Percentiles rank a stretch among this genome's conserved stretches.
Conservation (phyloP, 345 rosid species). For the Erucastrum elatum region DNA sequence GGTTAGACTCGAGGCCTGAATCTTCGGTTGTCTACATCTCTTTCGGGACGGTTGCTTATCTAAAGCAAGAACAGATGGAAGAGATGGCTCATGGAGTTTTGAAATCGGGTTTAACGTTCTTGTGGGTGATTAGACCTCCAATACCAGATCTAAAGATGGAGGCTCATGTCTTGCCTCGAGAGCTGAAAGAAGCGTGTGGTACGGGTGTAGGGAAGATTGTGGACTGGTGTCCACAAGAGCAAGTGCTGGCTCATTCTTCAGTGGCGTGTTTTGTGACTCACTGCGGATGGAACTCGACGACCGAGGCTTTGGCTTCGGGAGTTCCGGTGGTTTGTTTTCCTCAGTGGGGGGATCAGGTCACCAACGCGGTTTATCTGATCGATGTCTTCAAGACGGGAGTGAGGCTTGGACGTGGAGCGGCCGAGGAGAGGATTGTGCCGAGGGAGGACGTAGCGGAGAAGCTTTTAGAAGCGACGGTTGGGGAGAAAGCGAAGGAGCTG, state of each 20-base stretch:
- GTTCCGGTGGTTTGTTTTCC: slow-evolving; percentile 71
- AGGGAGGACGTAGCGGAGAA: slow-evolving; percentile 64
- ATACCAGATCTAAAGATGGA: not conserved
- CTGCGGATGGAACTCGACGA: slow-evolving; percentile 48
- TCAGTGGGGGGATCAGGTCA: slow-evolving; percentile 87
- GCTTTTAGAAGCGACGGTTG: slow-evolving; percentile 57
- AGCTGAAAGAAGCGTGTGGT: slow-evolving; percentile 13
- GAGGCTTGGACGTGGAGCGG: slow-evolving; percentile 65
- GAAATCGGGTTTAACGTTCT: slow-evolving; percentile 25
- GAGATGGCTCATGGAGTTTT: slow-evolving; percentile 47
- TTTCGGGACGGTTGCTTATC: slow-evolving; percentile 43
- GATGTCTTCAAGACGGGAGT: slow-evolving; percentile 63
- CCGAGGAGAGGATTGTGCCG: slow-evolving; percentile 49
- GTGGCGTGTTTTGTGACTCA: slow-evolving; percentile 38
- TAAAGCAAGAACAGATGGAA: slow-evolving; percentile 36
- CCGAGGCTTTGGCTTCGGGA: slow-evolving; percentile 68
- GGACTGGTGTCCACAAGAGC: slow-evolving; percentile 41
- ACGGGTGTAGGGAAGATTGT: slow-evolving; percentile 31
- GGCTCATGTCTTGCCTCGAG: slow-evolving; percentile 25
- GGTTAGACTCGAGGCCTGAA: slow-evolving; percentile 47
- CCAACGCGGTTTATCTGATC: slow-evolving; percentile 59
- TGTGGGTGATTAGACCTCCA: slow-evolving; percentile 38
- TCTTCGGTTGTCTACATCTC: slow-evolving; percentile 53
- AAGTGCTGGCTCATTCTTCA: slow-evolving; percentile 37
- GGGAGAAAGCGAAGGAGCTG: slow-evolving; percentile 52